These are phyloP conservation scores for Pythium aristosporum DNA, from an alignment of 352 stramenopile species.

Conservation along the genomic window DNA sequence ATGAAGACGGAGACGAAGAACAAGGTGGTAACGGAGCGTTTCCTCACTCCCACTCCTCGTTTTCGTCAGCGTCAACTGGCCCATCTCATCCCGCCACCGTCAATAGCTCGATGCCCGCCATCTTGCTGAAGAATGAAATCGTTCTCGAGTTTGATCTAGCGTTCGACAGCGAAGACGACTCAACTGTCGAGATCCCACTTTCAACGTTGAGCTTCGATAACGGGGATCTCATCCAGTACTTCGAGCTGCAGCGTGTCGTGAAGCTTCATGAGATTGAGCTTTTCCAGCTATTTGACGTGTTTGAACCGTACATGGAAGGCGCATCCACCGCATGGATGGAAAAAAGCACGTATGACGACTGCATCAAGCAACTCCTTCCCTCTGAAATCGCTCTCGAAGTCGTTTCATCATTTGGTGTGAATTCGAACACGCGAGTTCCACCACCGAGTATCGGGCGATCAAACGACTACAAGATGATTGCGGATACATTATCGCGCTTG, in stretches of 20 bases:
- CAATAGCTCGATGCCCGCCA: slow-evolving; percentile 59
- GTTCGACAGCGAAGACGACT: slow-evolving; percentile 62
- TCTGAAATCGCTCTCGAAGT: slow-evolving; percentile 50
- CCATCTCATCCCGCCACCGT: slow-evolving; percentile 50
- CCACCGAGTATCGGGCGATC: slow-evolving; percentile 58
- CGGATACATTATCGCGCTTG: slow-evolving; percentile 65
- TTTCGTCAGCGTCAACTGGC: slow-evolving; percentile 59
- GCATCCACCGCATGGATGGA: slow-evolving; percentile 60
- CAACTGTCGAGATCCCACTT: slow-evolving; percentile 60
- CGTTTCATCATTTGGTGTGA: slow-evolving; percentile 57
- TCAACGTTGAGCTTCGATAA: slow-evolving; percentile 80
- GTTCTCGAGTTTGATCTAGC: slow-evolving; percentile 82
- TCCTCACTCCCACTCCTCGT: slow-evolving; percentile 37
- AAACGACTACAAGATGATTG: slow-evolving; percentile 80
- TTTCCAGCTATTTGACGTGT: slow-evolving; percentile 64
- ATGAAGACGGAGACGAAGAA: slow-evolving; percentile 47
- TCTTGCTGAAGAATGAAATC: slow-evolving; percentile 82
- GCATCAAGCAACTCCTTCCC: slow-evolving; percentile 63
- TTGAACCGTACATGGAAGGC: slow-evolving; percentile 69
- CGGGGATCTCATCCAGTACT: slow-evolving; percentile 81
- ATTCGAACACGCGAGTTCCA: slow-evolving; percentile 53
- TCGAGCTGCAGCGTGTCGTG: slow-evolving; percentile 71
- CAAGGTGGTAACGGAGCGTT: slow-evolving; percentile 21
- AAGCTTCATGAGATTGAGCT: slow-evolving; percentile 74
- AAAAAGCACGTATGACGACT: slow-evolving; percentile 77